phyloP scores from a whole-genome alignment of 306 rosid genomes.

The Lathyrus sativus region DNA sequence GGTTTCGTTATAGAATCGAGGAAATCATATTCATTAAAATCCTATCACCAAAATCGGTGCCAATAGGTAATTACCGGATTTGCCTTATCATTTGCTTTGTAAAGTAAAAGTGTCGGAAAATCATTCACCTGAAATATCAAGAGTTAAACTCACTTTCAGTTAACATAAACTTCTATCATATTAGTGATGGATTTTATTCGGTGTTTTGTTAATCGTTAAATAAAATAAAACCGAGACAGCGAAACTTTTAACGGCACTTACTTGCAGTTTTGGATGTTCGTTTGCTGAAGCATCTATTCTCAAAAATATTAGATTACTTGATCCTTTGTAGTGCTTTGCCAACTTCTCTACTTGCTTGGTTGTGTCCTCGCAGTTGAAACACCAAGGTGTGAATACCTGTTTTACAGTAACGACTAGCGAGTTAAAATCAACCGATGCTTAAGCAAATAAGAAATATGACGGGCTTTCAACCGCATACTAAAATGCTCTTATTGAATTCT shows the following conservation, averaged over 20 bases:
- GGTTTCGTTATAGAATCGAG: constrained; percentile 1
- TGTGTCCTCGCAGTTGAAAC: constrained; percentile 76
- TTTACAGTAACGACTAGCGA: constrained; percentile 35
- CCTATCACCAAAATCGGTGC: constrained; percentile 1
- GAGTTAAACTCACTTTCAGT: constrained; percentile 28
- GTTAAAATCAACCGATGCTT: constrained; percentile 25
- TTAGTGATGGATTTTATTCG: too few relatives aligned
- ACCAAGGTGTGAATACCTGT: constrained; percentile 94
- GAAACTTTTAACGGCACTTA: constrained; percentile 38
- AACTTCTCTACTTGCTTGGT: constrained; percentile 83
- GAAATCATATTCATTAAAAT: constrained; percentile 2
- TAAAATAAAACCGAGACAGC: neutral
- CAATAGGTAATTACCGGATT: constrained; percentile 65
- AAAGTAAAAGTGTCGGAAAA: constrained; percentile 77
- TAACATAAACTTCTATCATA: neutral
- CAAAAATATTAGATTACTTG: constrained; percentile 59
- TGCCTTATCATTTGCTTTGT: constrained; percentile 60
- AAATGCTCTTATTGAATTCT: constrained; percentile 2
- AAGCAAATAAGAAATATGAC: neutral
- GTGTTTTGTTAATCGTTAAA: too few relatives aligned
- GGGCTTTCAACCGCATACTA: neutral
- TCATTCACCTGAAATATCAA: constrained; percentile 62
- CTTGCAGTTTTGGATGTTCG: constrained; percentile 87
- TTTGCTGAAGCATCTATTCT: constrained; percentile 77
- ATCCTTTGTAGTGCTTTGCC: constrained; percentile 88